Conservation (phyloP, 768 basidiomycete species). For the Boletus eberwhitei region DNA sequence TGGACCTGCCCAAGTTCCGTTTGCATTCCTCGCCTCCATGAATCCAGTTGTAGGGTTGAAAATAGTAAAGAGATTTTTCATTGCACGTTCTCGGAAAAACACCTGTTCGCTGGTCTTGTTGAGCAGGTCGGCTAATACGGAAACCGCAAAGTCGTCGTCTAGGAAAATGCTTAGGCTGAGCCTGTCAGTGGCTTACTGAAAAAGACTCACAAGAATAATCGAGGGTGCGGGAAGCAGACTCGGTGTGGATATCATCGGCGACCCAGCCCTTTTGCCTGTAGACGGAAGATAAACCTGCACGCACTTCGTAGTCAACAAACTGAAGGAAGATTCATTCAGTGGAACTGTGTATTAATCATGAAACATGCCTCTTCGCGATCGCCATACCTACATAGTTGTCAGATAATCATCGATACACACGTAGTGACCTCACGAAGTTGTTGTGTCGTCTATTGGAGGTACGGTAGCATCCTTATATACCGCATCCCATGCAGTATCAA, state of each 20-base stretch:
- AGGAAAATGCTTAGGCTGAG: neutral
- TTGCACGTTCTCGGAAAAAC: constrained; percentile 55
- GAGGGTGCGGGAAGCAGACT: constrained; percentile 73
- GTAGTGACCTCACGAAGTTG: constrained; percentile 40
- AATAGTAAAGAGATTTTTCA: constrained; percentile 54
- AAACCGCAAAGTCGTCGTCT: constrained; percentile 80
- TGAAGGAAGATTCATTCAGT: constrained; percentile 22
- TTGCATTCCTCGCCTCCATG: constrained; percentile 74
- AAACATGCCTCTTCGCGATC: constrained; percentile 66
- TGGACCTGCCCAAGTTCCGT: constrained; percentile 71
- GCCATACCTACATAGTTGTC: constrained; percentile 44
- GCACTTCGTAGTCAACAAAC: constrained; percentile 77
- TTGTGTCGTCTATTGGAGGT: constrained; percentile 54
- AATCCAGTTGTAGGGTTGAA: constrained; percentile 69
- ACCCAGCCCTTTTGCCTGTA: constrained; percentile 73
- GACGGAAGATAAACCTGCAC: constrained; percentile 71
- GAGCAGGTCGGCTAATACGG: constrained; percentile 55
- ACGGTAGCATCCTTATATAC: constrained; percentile 72
- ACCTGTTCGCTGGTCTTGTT: constrained; percentile 47
- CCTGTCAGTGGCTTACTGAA: neutral
- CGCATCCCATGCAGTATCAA: constrained; percentile 65
- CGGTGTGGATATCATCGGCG: constrained; percentile 73
- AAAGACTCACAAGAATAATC: constrained; percentile 66
- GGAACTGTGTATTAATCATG: neutral
- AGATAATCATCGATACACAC: neutral